phyloP scores from a whole-genome alignment of 176 grass and related monocot genomes.

The Aegilops bicornis region DNA sequence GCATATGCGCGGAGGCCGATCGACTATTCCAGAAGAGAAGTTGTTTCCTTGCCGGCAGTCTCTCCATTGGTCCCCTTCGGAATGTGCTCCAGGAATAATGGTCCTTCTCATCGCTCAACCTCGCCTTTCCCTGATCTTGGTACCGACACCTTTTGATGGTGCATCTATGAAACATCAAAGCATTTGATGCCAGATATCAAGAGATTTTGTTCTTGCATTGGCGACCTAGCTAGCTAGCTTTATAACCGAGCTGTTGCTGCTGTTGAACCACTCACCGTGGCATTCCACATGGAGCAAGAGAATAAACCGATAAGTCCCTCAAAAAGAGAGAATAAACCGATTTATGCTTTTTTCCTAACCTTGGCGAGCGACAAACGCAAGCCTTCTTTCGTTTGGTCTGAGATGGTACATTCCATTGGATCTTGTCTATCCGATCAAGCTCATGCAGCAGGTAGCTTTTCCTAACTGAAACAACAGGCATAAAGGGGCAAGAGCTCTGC shows the following conservation, averaged over 20 bases:
- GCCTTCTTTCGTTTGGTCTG: slow-evolving; percentile 1
- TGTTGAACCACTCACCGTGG: slow-evolving; percentile 2
- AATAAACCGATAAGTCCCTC: background rate
- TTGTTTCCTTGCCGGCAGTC: slow-evolving; percentile 7
- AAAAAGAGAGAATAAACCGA: too few species aligned
- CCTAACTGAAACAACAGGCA: background rate
- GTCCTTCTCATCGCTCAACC: background rate
- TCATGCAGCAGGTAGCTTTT: slow-evolving; percentile 16
- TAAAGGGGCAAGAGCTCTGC: background rate
- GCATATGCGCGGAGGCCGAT: slow-evolving; percentile 40
- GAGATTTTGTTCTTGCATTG: slow-evolving; percentile 29
- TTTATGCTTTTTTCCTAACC: background rate
- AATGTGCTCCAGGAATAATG: slow-evolving; percentile 43
- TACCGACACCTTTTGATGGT: background rate
- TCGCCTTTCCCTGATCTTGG: slow-evolving; percentile 8
- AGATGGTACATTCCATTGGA: slow-evolving; percentile 52
- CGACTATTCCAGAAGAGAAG: slow-evolving; percentile 30
- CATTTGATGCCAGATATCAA: slow-evolving; percentile 16
- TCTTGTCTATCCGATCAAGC: slow-evolving; percentile 20
- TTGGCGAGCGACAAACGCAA: background rate
- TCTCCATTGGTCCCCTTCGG: background rate
- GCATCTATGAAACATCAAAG: background rate
- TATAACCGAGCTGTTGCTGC: background rate
- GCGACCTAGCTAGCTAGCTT: background rate
- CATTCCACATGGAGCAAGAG: slow-evolving; percentile 26